Conservation (phyloP, 129 eudicot genomes). For the Cynara cardunculus region DNA sequence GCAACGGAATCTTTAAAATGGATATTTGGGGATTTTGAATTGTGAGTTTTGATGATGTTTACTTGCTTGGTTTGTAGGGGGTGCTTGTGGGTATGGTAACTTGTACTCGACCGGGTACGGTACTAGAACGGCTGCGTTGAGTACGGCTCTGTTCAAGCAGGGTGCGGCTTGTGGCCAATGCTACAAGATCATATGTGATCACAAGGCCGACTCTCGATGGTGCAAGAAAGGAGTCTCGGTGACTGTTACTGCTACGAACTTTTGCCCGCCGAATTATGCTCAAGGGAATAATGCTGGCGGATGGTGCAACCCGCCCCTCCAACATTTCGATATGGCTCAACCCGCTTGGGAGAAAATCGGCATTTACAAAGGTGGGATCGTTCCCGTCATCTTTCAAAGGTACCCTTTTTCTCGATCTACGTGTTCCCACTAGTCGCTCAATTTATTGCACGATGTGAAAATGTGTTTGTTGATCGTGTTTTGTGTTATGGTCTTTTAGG, state of each 20-base stretch:
- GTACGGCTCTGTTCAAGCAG: conserved; percentile 67
- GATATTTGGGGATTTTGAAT: no score
- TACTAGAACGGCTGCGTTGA: conserved; percentile 73
- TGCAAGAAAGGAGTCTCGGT: conserved; percentile 60
- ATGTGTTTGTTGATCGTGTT: neutral
- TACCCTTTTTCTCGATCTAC: neutral
- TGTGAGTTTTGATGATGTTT: neutral
- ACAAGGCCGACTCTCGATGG: conserved; percentile 47
- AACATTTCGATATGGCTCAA: conserved; percentile 93
- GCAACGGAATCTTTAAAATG: neutral
- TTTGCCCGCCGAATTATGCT: conserved; percentile 72
- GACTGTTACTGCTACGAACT: conserved; percentile 76
- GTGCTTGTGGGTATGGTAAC: conserved; percentile 89
- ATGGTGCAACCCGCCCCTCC: conserved; percentile 89
- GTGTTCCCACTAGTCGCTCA: neutral
- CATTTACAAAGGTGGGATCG: conserved; percentile 62
- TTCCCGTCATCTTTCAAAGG: conserved; percentile 72
- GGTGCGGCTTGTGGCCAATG: conserved; percentile 85
- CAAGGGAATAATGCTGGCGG: conserved; percentile 54
- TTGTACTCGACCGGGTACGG: conserved; percentile 68
- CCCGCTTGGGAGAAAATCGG: conserved; percentile 90
- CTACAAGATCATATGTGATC: conserved; percentile 60
- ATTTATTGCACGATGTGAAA: neutral
- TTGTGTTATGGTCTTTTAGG: conserved; percentile 33
- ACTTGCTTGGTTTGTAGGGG: conserved; percentile 41